Evolutionary conservation across 331 rosid species (phyloP), one percentile per base, ranked within the genome.

Genomic region (Malus hybrid): DNA sequence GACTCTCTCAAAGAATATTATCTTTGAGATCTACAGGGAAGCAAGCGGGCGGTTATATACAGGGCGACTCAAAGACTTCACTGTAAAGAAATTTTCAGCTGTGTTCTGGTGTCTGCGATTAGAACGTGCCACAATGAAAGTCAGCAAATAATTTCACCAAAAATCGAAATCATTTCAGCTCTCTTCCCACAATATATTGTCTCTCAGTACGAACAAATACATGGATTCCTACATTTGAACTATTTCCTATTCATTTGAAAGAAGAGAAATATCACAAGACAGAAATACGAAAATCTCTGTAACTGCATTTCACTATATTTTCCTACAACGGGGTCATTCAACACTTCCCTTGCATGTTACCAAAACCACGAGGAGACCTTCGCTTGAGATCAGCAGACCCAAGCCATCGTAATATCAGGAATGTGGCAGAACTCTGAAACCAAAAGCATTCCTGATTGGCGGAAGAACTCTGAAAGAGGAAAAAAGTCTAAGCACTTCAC

Each of bases 401-500:
- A 57, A 50, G 61, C 20, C 46, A 39, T 39, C 12, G 46, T 9
- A 10, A 39, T 39, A 39, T 39, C 46, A 39, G 46, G 46, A 39
- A 39, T 39, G 46, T 10, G 46, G 2, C 46, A 39, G 0, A 39
- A 39, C 46, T 39, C 44, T 39, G 12, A 9, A 39, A 39, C 44
- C 20, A 32, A 50, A 50, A 50, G 55, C 55, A 15, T 0, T 46
- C 53, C 53, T 15, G n/a, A 50, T 5, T 50, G 55, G 20, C 11
- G 18, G 6, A 26, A 6, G 20, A 34, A 76, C 74, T 65, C 11
- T 39, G 44, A 29, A 5, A 24, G 14, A 52, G 36, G 20, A 6
- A 78, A 55, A 11, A 36, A 53, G 18, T 50, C 55, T 10, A 53
- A 68, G 26, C 73, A 77, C 75, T 77, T 66, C 86, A 86, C 65